phyloP scores from a whole-genome alignment of 2,329 filamentous ascomycete genomes.

The Calonectria naviculata region DNA sequence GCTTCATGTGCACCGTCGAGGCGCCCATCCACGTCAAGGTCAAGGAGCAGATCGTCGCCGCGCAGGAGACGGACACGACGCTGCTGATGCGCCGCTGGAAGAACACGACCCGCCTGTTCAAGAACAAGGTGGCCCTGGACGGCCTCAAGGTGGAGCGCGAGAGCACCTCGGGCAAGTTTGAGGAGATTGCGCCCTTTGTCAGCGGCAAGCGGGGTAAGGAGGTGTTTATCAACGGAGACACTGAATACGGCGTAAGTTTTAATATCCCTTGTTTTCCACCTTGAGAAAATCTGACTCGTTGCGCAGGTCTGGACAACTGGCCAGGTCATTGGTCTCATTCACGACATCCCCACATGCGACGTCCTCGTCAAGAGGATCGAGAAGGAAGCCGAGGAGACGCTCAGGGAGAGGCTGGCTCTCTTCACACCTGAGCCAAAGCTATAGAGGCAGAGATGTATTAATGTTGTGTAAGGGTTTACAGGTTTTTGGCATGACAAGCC shows the following conservation, averaged over 20 bases:
- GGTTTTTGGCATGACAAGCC: not conserved
- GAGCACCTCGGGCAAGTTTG: slow-evolving; percentile 87
- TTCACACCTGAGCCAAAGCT: slow-evolving; percentile 69
- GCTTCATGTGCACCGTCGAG: slow-evolving; percentile 97
- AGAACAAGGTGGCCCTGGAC: slow-evolving; percentile 87
- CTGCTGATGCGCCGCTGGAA: slow-evolving; percentile 90
- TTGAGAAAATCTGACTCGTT: slow-evolving; percentile 19
- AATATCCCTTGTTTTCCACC: not conserved
- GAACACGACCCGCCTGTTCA: slow-evolving; percentile 90
- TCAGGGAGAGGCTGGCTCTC: slow-evolving; percentile 69
- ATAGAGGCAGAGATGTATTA: slow-evolving; percentile 48
- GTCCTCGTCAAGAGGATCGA: slow-evolving; percentile 79
- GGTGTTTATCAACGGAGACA: slow-evolving; percentile 93
- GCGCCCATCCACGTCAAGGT: slow-evolving; percentile 93
- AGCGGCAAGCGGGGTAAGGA: slow-evolving; percentile 91
- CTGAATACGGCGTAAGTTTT: slow-evolving; percentile 83
- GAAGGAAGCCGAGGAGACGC: slow-evolving; percentile 76
- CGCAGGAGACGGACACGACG: slow-evolving; percentile 90
- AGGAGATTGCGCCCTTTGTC: slow-evolving; percentile 86
- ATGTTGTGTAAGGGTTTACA: slow-evolving; percentile 12
- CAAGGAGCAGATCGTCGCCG: slow-evolving; percentile 90
- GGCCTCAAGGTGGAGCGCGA: slow-evolving; percentile 86
- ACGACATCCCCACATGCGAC: slow-evolving; percentile 83
- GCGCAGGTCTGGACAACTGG: slow-evolving; percentile 93
- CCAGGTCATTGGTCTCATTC: slow-evolving; percentile 90